These are phyloP conservation scores for Rhipidocladum racemiflorum DNA, from an alignment of 176 grass and related monocot species.

Conservation along the genomic window DNA sequence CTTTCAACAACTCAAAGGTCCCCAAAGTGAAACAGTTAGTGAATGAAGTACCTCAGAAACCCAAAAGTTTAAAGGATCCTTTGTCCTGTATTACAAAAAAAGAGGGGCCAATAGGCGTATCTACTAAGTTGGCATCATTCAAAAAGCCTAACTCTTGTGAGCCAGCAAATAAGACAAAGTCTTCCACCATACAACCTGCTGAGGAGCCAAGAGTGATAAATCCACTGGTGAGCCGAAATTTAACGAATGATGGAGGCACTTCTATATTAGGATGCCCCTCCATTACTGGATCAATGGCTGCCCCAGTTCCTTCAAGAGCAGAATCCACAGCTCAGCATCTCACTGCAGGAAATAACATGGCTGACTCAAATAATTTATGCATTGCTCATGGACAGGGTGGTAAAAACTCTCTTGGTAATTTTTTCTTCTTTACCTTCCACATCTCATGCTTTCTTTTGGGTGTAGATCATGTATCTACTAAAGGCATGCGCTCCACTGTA, in stretches of 20 bases:
- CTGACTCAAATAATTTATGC: slow-evolving; percentile 34
- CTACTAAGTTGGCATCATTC: slow-evolving; percentile 64
- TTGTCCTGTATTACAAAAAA: slow-evolving; percentile 49
- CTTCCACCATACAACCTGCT: slow-evolving; percentile 26
- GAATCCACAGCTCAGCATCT: slow-evolving; percentile 39
- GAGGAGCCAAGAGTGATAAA: slow-evolving; percentile 53
- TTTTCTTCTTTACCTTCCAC: not conserved
- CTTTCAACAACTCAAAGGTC: slow-evolving; percentile 85
- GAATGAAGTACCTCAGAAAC: slow-evolving; percentile 61
- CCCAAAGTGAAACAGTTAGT: slow-evolving; percentile 90
- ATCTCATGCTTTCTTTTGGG: not conserved
- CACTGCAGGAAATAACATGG: slow-evolving; percentile 30
- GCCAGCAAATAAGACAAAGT: slow-evolving; percentile 43
- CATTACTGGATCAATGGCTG: slow-evolving; percentile 30
- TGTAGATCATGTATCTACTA: slow-evolving; percentile 12
- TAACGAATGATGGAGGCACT: slow-evolving; percentile 46
- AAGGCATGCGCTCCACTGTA: slow-evolving; percentile 6
- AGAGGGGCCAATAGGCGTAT: slow-evolving; percentile 38
- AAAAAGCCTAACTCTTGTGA: slow-evolving; percentile 57
- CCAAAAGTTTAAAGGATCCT: slow-evolving; percentile 56
- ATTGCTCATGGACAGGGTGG: slow-evolving; percentile 43
- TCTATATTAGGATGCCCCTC: slow-evolving; percentile 58
- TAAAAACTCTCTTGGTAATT: slow-evolving; percentile 46
- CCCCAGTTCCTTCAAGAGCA: slow-evolving; percentile 40
- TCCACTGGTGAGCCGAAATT: slow-evolving; percentile 29